Evolutionary conservation across 2,329 filamentous ascomycete species (phyloP), one percentile per base, ranked within the genome.

Genomic region (Pseudopyrenochaeta lycopersici): DNA sequence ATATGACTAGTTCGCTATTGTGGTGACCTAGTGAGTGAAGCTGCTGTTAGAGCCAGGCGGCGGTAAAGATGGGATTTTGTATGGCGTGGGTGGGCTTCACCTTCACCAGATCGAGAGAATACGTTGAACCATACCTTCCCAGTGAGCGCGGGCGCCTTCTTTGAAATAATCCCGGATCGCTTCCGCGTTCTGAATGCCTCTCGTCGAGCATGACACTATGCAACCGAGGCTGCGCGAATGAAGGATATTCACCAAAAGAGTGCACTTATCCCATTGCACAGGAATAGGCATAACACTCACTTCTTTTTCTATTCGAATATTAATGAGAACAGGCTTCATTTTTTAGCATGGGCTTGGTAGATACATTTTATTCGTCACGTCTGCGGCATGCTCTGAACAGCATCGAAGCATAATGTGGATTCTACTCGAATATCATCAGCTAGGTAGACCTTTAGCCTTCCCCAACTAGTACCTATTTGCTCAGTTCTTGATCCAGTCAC

Each of bases 401-500:
- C 23, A n/a, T n/a, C n/a, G n/a, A n/a, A n/a, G n/a, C n/a, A n/a
- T n/a, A n/a, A n/a, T n/a, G n/a, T n/a, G n/a, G n/a, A n/a, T n/a
- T n/a, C n/a, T n/a, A n/a, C n/a, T n/a, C n/a, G n/a, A n/a, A n/a
- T n/a, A n/a, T n/a, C n/a, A n/a, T 27, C 23, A 27, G 23, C 23
- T 27, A 27, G 4, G 23, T 27, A 27, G 23, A 27, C 4, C n/a
- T 27, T 9, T 27, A 49, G 7, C 14, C 15, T 40, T 11, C 18
- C 21, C 7, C n/a, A 18, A 18, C 11, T 9, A 4, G 7, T 21
- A 17, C n/a, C n/a, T n/a, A n/a, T n/a, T 30, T 18, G 4, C 23
- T 27, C 18, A 55, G 29, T 43, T 51, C 21, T 66, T 41, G 5
- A 57, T 43, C 62, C 62, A 68, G 33, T 68, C 61, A 5, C 66